These are phyloP conservation scores for Corymbia citriodora DNA, from an alignment of 441 rosid species.

Conservation along the genomic window DNA sequence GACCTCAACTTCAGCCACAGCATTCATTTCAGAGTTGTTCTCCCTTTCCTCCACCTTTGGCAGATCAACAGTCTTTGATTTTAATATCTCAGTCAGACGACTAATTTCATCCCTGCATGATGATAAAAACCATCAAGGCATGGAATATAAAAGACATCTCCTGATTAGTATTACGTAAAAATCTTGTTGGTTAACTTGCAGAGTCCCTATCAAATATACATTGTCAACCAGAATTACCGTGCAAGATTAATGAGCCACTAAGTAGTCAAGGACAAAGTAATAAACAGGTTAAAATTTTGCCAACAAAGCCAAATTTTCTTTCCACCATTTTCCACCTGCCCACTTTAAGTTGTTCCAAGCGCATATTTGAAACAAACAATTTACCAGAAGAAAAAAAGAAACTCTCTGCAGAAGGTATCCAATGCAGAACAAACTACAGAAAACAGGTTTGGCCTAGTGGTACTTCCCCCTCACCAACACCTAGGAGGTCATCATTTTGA, in stretches of 20 bases:
- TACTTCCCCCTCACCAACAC: not conserved
- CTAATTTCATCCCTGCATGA: slow-evolving; percentile 59
- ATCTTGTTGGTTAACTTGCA: not conserved
- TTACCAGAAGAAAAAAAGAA: not conserved
- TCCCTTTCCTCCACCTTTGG: slow-evolving; percentile 33
- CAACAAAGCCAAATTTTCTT: not conserved
- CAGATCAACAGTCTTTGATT: slow-evolving; percentile 51
- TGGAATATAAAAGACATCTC: not conserved
- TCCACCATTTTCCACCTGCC: not conserved
- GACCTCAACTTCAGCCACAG: slow-evolving; percentile 19
- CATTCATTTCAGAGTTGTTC: slow-evolving; percentile 8
- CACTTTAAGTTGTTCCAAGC: not conserved
- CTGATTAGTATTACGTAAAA: not conserved
- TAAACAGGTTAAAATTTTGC: not conserved
- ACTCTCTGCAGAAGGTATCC: not conserved
- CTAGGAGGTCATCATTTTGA: not conserved
- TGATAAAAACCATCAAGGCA: slow-evolving; percentile 3
- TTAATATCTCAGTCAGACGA: slow-evolving; percentile 52
- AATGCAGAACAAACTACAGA: not conserved
- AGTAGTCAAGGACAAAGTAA: not conserved
- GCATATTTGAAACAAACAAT: not conserved
- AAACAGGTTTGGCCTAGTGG: not conserved
- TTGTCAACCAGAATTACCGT: not conserved
- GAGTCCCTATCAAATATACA: not conserved
- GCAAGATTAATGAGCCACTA: not conserved